Percentiles rank a stretch among this genome's conserved stretches.
Evolutionary conservation across 192 early-diverging fungal genomes (phyloP).

Genomic region (Coemansia sp.): DNA sequence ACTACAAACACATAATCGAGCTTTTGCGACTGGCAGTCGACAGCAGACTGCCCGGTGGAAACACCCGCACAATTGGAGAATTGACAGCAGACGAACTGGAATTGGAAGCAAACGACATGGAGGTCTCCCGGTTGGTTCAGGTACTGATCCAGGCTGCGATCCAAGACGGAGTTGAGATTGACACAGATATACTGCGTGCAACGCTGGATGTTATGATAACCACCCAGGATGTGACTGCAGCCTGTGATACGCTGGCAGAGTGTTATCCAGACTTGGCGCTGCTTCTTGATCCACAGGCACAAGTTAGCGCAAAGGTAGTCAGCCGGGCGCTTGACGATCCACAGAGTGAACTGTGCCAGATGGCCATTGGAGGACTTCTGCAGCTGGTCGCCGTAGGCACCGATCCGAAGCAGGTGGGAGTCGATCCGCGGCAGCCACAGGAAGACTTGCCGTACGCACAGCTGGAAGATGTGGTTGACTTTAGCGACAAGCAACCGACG

Average conservation of each 20-base stretch:
- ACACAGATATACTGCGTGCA: slow-evolving; percentile 4
- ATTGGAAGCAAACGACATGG: slow-evolving; percentile 10
- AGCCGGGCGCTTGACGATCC: slow-evolving; percentile 9
- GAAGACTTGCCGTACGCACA: slow-evolving; percentile 18
- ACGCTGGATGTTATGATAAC: slow-evolving; percentile 19
- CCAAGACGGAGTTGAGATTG: slow-evolving; percentile 12
- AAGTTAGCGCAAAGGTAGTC: background rate
- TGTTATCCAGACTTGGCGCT: slow-evolving; percentile 23
- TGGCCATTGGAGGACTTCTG: slow-evolving; percentile 18
- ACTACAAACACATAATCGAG: slow-evolving; percentile 20
- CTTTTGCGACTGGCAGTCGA: slow-evolving; percentile 10
- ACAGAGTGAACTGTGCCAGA: background rate
- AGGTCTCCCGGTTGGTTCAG: slow-evolving; percentile 20
- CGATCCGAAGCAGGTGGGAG: slow-evolving; percentile 15
- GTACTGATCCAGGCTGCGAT: slow-evolving; percentile 26
- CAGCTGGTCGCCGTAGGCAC: slow-evolving; percentile 21
- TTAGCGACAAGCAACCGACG: background rate
- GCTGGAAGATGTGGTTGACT: slow-evolving; percentile 20
- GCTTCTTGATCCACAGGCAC: slow-evolving; percentile 22
- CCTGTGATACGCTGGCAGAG: slow-evolving; percentile 31
- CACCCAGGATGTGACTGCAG: slow-evolving; percentile 21
- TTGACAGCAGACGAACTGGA: slow-evolving; percentile 10
- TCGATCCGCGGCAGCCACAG: slow-evolving; percentile 3
- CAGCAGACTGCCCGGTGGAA: slow-evolving; percentile 10
- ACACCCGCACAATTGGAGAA: slow-evolving; percentile 7